A percentile compares a stretch with the other conserved stretches of the same genome.
phyloP scores from a whole-genome alignment of 2,329 filamentous ascomycete genomes.

The Arthrobotrys iridis region DNA sequence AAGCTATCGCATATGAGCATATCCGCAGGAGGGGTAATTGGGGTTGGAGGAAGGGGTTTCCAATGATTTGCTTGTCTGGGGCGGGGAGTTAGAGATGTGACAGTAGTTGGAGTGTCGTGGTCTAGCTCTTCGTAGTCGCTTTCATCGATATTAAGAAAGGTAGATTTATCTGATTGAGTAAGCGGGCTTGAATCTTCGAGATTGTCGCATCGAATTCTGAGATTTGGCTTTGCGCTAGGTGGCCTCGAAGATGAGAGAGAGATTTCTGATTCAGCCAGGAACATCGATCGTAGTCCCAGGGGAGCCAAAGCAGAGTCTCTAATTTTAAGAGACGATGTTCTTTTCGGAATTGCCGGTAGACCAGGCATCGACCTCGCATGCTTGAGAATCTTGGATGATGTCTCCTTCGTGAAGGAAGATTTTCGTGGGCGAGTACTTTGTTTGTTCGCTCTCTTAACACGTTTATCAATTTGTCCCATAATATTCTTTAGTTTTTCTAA shows the following conservation, averaged over 20 bases:
- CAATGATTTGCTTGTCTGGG: constrained; percentile 45
- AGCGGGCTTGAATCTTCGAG: neutral
- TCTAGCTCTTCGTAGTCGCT: constrained; percentile 47
- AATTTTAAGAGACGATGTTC: constrained; percentile 50
- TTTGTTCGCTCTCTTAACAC: constrained; percentile 81
- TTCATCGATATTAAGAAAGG: constrained; percentile 45
- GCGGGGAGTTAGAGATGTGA: constrained; percentile 40
- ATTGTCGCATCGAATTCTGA: constrained; percentile 35
- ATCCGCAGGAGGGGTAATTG: constrained; percentile 39
- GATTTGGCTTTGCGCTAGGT: constrained; percentile 12
- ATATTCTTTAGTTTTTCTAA: constrained; percentile 79
- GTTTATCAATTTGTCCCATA: constrained; percentile 84
- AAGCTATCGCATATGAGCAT: constrained; percentile 32
- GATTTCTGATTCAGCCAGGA: constrained; percentile 29
- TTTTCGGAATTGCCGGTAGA: constrained; percentile 40
- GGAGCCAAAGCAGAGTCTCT: constrained; percentile 49
- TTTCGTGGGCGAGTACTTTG: neutral
- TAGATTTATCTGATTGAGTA: constrained; percentile 19
- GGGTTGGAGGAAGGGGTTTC: constrained; percentile 52
- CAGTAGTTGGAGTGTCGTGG: constrained; percentile 32
- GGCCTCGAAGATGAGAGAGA: constrained; percentile 13
- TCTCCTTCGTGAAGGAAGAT: constrained; percentile 18
- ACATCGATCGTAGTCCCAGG: constrained; percentile 49
- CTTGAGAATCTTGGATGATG: constrained; percentile 26
- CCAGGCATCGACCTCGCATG: constrained; percentile 49